Evolutionary conservation across 2,329 filamentous ascomycete species (phyloP), one percentile per base, ranked within the genome.

Genomic region (Tolypocladium album): DNA sequence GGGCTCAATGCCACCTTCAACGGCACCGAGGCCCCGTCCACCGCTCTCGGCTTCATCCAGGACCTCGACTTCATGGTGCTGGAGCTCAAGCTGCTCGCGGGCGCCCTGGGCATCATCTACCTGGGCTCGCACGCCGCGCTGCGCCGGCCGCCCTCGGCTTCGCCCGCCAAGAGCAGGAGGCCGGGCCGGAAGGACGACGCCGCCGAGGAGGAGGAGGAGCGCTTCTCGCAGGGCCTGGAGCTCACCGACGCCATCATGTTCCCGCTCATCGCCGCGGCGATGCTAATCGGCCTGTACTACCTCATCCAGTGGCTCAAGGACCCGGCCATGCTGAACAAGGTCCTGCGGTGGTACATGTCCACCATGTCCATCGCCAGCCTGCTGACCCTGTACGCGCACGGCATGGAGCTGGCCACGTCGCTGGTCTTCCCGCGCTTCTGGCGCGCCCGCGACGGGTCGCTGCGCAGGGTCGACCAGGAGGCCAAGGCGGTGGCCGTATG

Each of bases 261-360:
- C 64, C 94, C 93, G 1, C 66, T 97, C 39, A 78, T 92, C 59
- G 92, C 92, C 7, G 90, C 86, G 2, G 68, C 79, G 12, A 85
- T 88, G 1, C 82, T 97, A 11, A 81, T 86, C 50, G 85, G 85
- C 6, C 79, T 97, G 15, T 97, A 97, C 76, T 87, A 92, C 67
- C 79, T 96, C 61, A 91, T 97, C 70, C 91, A 95, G 71, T 94
- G 88, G 82, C 83, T 97, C 59, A 80, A 93, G 64, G 90, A 96
- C 68, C 87, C 92, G 0, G 80, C 86, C 13, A 77, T 95, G 27
- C 75, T 97, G 67, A 97, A 93, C 76, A 89, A 88, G 73, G 82
- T 95, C 45, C 77, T 97, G 27, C 87, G 89, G 45, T 85, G 82
- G 68, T 97, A 97, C 77, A 92, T 96, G 74, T 89, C 89, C 3